phyloP scores from a whole-genome alignment of 495 filamentous ascomycete species.

The Aspergillus cavernicola region DNA sequence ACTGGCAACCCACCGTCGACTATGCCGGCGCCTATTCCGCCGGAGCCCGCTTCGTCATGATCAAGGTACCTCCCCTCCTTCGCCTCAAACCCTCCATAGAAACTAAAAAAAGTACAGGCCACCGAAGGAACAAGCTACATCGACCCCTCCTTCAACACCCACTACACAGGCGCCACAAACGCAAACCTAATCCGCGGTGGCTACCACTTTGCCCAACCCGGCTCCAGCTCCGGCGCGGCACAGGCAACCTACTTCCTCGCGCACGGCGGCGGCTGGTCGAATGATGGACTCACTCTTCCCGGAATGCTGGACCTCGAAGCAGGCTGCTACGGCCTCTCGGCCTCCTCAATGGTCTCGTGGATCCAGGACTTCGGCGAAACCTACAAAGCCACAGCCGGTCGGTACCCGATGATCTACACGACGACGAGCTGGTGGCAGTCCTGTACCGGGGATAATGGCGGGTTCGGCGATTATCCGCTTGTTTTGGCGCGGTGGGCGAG shows the following conservation, averaged over 20 bases:
- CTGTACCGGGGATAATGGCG: constrained; percentile 51
- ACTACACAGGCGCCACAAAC: constrained; percentile 52
- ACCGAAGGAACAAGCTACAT: constrained; percentile 53
- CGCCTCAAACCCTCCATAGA: not conserved
- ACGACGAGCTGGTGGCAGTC: constrained; percentile 54
- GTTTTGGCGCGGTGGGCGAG: constrained; percentile 50
- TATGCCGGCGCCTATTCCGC: not conserved
- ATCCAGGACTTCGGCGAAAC: constrained; percentile 52
- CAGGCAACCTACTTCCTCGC: constrained; percentile 54
- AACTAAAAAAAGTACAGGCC: constrained; percentile 30
- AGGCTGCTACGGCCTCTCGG: constrained; percentile 47
- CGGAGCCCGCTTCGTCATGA: constrained; percentile 54
- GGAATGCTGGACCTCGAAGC: constrained; percentile 61
- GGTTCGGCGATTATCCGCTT: constrained; percentile 47
- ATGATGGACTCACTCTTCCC: constrained; percentile 56
- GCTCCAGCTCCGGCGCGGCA: constrained; percentile 34
- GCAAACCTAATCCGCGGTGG: constrained; percentile 54
- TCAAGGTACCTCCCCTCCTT: constrained; percentile 48
- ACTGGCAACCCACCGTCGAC: constrained; percentile 17
- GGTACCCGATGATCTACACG: constrained; percentile 56
- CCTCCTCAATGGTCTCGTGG: constrained; percentile 50
- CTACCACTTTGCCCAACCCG: constrained; percentile 58
- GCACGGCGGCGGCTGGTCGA: constrained; percentile 57
- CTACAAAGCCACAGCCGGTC: constrained; percentile 42
- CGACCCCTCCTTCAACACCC: constrained; percentile 46